Evolutionary conservation across 2,329 filamentous ascomycete genomes (phyloP).

Genomic region (Sporothrix luriei): DNA sequence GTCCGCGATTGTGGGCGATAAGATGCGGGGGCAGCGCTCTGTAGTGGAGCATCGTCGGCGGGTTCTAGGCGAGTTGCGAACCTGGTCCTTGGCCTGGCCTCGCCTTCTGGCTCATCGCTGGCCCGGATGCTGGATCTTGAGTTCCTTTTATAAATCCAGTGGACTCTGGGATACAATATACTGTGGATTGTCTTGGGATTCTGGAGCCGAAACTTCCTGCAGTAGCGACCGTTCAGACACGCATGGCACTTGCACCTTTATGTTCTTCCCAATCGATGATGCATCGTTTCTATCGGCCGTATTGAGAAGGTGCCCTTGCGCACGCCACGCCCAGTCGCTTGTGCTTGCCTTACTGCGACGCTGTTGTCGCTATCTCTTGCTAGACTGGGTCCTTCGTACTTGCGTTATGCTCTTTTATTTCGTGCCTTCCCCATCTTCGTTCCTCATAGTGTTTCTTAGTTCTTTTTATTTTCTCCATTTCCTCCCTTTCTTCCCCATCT

Average conservation of each 20-base stretch:
- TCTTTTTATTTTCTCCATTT: background rate
- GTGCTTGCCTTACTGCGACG: background rate
- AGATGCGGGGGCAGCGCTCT: conserved; percentile 20
- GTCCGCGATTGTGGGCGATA: conserved; percentile 19
- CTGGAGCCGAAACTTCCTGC: background rate
- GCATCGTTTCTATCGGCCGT: conserved; percentile 10
- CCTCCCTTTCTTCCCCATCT: background rate
- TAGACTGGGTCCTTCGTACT: background rate
- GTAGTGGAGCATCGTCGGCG: conserved; percentile 5
- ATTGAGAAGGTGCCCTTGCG: conserved; percentile 23
- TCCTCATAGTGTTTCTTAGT: background rate
- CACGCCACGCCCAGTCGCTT: background rate
- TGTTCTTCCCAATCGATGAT: too few species aligned
- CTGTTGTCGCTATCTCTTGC: conserved; percentile 9
- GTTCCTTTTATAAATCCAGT: background rate
- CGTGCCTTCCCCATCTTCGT: background rate
- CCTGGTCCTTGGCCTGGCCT: background rate
- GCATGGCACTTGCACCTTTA: conserved; percentile 12
- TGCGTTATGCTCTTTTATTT: background rate
- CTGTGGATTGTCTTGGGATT: background rate
- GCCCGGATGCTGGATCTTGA: background rate
- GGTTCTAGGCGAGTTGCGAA: background rate
- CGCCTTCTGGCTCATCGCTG: background rate
- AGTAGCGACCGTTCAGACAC: conserved; percentile 24
- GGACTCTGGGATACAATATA: background rate